phyloP scores from a whole-genome alignment of 352 stramenopile genomes.

The Phytophthora megakarya region DNA sequence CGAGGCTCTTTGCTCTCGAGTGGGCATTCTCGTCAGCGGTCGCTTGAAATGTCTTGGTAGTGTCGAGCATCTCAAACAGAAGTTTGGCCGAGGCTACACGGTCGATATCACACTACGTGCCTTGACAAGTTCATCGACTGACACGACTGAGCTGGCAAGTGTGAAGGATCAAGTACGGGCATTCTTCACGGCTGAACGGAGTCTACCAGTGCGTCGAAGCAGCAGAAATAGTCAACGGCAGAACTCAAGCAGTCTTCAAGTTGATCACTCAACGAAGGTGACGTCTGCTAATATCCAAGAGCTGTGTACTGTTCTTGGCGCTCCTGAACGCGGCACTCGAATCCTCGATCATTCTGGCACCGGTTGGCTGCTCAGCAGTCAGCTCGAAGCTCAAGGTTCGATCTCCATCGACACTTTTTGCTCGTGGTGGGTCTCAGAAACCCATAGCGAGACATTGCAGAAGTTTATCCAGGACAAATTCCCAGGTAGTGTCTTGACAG shows the following conservation, averaged over 20 bases:
- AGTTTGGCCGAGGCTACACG: constrained; percentile 95
- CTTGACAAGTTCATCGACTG: constrained; percentile 21
- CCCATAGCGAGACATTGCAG: constrained; percentile 41
- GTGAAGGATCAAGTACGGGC: constrained; percentile 20
- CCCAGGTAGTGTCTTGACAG: constrained; percentile 46
- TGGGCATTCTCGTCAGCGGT: constrained; percentile 73
- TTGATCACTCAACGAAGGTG: constrained; percentile 20
- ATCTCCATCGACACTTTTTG: constrained; percentile 55
- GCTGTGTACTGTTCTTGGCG: constrained; percentile 42
- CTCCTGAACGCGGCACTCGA: constrained; percentile 28
- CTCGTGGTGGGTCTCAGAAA: constrained; percentile 64
- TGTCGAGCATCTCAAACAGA: constrained; percentile 94
- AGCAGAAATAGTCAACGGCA: constrained; percentile 20
- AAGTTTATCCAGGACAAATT: constrained; percentile 49
- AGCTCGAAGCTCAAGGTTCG: constrained; percentile 41
- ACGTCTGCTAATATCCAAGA: constrained; percentile 35
- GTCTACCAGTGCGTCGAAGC: constrained; percentile 9
- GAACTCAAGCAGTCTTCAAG: constrained; percentile 11
- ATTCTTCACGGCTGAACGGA: constrained; percentile 15
- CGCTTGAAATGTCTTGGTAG: constrained; percentile 81
- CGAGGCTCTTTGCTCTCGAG: constrained; percentile 70
- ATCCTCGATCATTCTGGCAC: constrained; percentile 29
- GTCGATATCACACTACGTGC: constrained; percentile 76
- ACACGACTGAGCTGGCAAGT: constrained; percentile 11
- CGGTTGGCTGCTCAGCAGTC: constrained; percentile 50